These are phyloP conservation scores for Yamadazyma takamatsuzukensis DNA, from an alignment of 805 yeast genomes.

Conservation along the genomic window DNA sequence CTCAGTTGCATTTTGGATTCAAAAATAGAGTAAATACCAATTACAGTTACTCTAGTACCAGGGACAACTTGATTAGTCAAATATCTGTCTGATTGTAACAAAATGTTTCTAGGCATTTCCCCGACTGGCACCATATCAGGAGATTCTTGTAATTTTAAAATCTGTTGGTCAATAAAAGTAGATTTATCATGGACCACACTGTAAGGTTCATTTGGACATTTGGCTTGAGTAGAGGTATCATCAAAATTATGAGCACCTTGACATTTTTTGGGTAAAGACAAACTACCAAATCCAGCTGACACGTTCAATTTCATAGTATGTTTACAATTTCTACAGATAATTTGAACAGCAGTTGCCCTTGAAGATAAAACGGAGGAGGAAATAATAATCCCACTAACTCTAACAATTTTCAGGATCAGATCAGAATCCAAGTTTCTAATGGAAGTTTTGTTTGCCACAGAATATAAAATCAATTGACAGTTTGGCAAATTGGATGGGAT, in stretches of 20 bases:
- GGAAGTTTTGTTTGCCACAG: slow-evolving; percentile 67
- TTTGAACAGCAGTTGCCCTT: slow-evolving; percentile 76
- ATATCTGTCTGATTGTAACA: slow-evolving; percentile 84
- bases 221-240: slow-evolving; percentile 49
- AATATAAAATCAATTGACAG: slow-evolving; percentile 76
- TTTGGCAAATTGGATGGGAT: slow-evolving; percentile 60
- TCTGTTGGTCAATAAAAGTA: slow-evolving; percentile 91
- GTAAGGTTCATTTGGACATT: slow-evolving; percentile 91
- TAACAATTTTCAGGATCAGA: slow-evolving; percentile 82
- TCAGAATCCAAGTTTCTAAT: slow-evolving; percentile 83
- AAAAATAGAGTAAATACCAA: slow-evolving; percentile 90
- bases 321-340: slow-evolving; percentile 85
- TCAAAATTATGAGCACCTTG: slow-evolving; percentile 42
- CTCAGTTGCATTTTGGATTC: slow-evolving; percentile 57
- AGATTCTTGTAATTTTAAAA: slow-evolving; percentile 89
- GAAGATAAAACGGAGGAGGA: slow-evolving; percentile 86
- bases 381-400: slow-evolving; percentile 90
- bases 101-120: slow-evolving; percentile 93
- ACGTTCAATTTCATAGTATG: slow-evolving; percentile 68
- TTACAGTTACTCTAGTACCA: slow-evolving; percentile 87
- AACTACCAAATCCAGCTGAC: slow-evolving; percentile 65
- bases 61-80: slow-evolving; percentile 90
- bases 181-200: slow-evolving; percentile 92
- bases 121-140: slow-evolving; percentile 99
- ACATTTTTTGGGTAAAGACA: slow-evolving; percentile 66